phyloP scores from a whole-genome alignment of 2,329 filamentous ascomycete genomes.

The Exophiala sideris region DNA sequence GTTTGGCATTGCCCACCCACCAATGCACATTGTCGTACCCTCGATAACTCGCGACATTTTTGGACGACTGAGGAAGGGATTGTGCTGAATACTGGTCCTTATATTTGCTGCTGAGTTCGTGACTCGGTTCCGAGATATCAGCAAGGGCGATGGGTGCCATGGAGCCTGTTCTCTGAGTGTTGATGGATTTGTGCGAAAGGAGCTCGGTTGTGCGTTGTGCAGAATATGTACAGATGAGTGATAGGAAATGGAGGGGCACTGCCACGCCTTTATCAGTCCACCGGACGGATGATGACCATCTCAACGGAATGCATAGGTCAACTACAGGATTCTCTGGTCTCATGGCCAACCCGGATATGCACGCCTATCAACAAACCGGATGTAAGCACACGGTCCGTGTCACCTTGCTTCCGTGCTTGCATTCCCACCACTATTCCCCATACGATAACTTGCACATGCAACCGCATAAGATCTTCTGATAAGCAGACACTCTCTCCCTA shows the following conservation, averaged over 20 bases:
- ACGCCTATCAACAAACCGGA: background rate
- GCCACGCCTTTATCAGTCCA: too few relatives aligned
- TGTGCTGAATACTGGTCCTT: conserved; percentile 2
- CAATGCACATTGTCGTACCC: conserved; percentile 93
- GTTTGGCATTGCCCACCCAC: conserved; percentile 97
- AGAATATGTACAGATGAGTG: background rate
- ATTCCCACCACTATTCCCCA: background rate
- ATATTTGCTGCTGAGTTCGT: conserved; percentile 7
- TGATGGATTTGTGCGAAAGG: background rate
- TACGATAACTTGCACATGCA: background rate
- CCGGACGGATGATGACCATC: too few relatives aligned
- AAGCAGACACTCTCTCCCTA: too few relatives aligned
- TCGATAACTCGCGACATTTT: conserved; percentile 51
- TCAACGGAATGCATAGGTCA: too few relatives aligned
- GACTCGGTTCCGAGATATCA: conserved; percentile 11
- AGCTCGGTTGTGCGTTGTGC: too few relatives aligned
- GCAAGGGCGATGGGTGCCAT: conserved; percentile 25
- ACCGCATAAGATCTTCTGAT: too few relatives aligned
- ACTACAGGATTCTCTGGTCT: too few relatives aligned
- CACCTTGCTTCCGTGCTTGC: background rate
- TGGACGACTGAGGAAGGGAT: conserved; percentile 13
- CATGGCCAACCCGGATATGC: background rate
- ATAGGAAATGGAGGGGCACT: too few relatives aligned
- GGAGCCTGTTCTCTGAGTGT: background rate
- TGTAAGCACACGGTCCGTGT: conserved; percentile 7